These are phyloP conservation scores for Fomitopsis schrenkii DNA, from an alignment of 1,284 basidiomycete genomes.

Conservation along the genomic window DNA sequence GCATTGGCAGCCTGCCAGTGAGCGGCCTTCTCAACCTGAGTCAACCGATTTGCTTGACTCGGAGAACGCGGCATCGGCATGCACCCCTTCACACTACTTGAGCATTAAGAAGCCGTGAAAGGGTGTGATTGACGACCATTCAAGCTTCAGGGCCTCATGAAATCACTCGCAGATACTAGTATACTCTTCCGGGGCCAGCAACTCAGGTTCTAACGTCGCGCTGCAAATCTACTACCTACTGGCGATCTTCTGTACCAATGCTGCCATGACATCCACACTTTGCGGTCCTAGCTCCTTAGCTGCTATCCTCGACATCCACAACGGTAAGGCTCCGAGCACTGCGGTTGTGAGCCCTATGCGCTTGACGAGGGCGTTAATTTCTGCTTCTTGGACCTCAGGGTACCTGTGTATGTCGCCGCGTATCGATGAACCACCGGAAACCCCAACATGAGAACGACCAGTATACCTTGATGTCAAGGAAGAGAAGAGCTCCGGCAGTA, in stretches of 20 bases:
- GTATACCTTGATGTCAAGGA: neutral
- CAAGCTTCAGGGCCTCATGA: no score
- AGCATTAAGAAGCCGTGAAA: no score
- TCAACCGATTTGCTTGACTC: constrained; percentile 60
- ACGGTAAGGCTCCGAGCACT: neutral
- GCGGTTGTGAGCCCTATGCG: neutral
- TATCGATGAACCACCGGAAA: neutral
- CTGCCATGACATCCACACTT: neutral
- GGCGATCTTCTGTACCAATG: neutral
- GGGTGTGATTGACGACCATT: no score
- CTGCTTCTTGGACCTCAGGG: neutral
- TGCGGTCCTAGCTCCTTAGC: neutral
- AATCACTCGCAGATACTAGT: no score
- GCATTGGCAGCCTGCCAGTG: no score
- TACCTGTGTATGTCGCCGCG: neutral
- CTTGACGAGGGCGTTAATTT: neutral
- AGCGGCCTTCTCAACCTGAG: no score
- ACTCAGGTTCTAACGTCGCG: no score
- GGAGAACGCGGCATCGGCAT: constrained; percentile 73
- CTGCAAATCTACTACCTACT: no score
- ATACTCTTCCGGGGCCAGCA: no score
- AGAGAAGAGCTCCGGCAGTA: neutral
- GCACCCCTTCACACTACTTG: constrained; percentile 66
- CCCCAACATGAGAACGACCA: neutral
- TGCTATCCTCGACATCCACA: neutral